Percentiles rank a stretch among this genome's conserved stretches.
These are phyloP conservation scores for Pythium guiyangense DNA, from an alignment of 352 stramenopile genomes.

Conservation along the genomic window DNA sequence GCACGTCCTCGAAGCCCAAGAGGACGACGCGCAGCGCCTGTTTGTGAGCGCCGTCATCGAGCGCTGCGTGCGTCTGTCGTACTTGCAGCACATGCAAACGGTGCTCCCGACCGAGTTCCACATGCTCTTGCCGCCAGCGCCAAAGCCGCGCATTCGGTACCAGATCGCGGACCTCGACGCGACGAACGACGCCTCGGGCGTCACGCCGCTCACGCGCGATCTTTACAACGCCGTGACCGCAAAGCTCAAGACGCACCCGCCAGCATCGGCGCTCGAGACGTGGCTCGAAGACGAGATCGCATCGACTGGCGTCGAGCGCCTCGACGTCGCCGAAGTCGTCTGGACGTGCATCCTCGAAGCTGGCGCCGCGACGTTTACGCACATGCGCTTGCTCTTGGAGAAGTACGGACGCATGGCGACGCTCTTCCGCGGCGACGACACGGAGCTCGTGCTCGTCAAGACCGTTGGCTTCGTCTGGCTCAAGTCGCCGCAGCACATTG, in stretches of 20 bases:
- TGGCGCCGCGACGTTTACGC: conserved; percentile 76
- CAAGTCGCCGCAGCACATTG: conserved; percentile 82
- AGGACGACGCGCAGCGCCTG: conserved; percentile 78
- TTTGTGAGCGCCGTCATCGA: conserved; percentile 85
- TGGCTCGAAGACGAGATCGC: conserved; percentile 62
- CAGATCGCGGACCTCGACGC: conserved; percentile 14
- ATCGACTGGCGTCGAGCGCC: conserved; percentile 32
- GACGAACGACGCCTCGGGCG: conserved; percentile 17
- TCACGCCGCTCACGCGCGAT: conserved; percentile 22
- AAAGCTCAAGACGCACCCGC: conserved; percentile 73
- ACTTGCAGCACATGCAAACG: conserved; percentile 81
- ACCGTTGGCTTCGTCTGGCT: conserved; percentile 72
- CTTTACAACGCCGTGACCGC: conserved; percentile 56
- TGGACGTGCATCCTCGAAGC: conserved; percentile 75
- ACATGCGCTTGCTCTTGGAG: conserved; percentile 74
- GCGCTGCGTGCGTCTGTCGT: conserved; percentile 79
- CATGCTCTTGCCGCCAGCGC: conserved; percentile 63
- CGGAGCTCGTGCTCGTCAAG: conserved; percentile 60
- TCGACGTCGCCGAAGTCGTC: conserved; percentile 62
- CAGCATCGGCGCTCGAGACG: conserved; percentile 34
- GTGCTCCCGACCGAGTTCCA: conserved; percentile 73
- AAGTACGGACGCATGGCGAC: conserved; percentile 61
- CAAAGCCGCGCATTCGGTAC: conserved; percentile 68
- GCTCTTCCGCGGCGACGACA: conserved; percentile 39
- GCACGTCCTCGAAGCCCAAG: conserved; percentile 68